These are phyloP conservation scores for Penicillium nordicum DNA, from an alignment of 2,329 filamentous ascomycete species.

Conservation along the genomic window DNA sequence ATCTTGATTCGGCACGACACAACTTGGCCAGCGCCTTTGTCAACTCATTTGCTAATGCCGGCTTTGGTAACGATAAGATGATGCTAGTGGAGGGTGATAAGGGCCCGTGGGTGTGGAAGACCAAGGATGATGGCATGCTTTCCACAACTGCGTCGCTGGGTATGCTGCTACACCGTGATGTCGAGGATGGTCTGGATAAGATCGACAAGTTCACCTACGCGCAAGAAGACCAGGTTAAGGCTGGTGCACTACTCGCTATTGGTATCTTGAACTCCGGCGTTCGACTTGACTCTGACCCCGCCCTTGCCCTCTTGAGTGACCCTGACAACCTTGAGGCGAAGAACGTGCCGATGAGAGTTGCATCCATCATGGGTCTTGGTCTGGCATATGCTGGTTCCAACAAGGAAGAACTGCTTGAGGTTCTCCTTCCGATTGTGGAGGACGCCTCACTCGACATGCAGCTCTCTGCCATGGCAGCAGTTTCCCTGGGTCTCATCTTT, in stretches of 20 bases:
- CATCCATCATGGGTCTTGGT: conserved; percentile 93
- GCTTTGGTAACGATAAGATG: conserved; percentile 94
- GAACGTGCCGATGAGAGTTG: conserved; percentile 72
- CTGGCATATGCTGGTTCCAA: conserved; percentile 92
- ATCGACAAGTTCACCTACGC: conserved; percentile 93
- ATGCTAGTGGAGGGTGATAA: conserved; percentile 90
- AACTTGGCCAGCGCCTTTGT: conserved; percentile 95
- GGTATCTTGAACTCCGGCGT: conserved; percentile 96
- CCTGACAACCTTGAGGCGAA: conserved; percentile 74
- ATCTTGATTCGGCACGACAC: conserved; percentile 90
- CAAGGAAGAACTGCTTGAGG: conserved; percentile 80
- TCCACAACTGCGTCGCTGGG: conserved; percentile 93
- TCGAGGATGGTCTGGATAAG: conserved; percentile 86
- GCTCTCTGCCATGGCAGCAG: conserved; percentile 89
- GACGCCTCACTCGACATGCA: conserved; percentile 89
- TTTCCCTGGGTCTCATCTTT: conserved; percentile 85
- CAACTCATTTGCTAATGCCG: conserved; percentile 94
- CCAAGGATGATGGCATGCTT: conserved; percentile 96
- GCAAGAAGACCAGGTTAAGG: conserved; percentile 77
- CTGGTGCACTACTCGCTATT: conserved; percentile 86
- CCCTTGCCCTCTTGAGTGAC: conserved; percentile 80
- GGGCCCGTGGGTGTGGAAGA: conserved; percentile 97
- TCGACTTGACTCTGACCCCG: conserved; percentile 82
- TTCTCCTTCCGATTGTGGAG: conserved; percentile 79
- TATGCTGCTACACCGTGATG: conserved; percentile 88